Base-by-base conservation (phyloP, 192 early-diverging fungal species). In the Fimicolochytrium jonesii region DNA sequence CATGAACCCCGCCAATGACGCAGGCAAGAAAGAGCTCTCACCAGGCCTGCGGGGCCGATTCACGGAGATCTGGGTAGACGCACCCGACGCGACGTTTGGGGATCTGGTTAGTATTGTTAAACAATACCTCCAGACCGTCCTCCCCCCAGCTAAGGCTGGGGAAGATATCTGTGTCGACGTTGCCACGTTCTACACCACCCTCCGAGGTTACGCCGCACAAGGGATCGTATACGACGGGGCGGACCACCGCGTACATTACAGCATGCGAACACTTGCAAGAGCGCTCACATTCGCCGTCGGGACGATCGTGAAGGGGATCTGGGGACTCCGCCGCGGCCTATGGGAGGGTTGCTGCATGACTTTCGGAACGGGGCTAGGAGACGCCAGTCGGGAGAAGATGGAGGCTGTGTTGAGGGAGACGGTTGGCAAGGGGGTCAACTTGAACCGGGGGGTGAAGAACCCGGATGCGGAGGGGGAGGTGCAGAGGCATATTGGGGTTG, bases 1-100 rank as follows among this genome's bases (percentile, higher is more conserved):
- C 72, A 99, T 99, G 95, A 99, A 99, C 70, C 97, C 97, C 31
- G 88, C 97, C 18, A 98, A 89, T 29, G 97, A 99, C 77, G 93
- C 95, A 0, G 95, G 95, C 48, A 99, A 99, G 70, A 85, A 90
- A 46, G 92, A 99, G 64, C 76, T 99, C 30, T 91, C 97, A 5
- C 88, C 89, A 13, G 92, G 90, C 11, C 82, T 99, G 23, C 85
- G 94, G 32, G 90, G 84, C 41, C 82, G 95, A 25, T 98, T 98
- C 69, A 92, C 91, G 11, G 97, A 99, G 66, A 89, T 95, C 49
- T 99, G 91, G 76, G 92, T 97, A 23, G 87, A 94, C 54, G 76
- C 92, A 11, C 92, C 94, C 3, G 97, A 99, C 79, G 72, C 82
- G 9, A 70, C 82, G 51, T 62, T 77, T 6, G 83, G 88, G 57